Evolutionary conservation across 2,329 filamentous ascomycete genomes (phyloP).

Genomic region (Hymenoscyphus albidus): DNA sequence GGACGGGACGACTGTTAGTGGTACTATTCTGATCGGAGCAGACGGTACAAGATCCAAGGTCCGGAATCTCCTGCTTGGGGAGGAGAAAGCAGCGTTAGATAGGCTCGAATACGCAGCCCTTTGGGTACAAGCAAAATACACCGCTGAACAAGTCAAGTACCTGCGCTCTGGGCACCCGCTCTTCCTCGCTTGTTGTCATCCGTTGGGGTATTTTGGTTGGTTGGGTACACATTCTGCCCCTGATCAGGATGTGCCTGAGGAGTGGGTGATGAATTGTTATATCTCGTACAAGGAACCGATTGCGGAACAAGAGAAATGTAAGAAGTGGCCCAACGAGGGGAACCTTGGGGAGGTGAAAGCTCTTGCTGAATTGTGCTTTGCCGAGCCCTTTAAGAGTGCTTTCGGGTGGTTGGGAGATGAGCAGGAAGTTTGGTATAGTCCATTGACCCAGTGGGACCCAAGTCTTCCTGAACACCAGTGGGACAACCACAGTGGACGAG

Average conservation of each 20-base stretch:
- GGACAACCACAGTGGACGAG: constrained; percentile 38
- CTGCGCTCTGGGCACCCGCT: constrained; percentile 43
- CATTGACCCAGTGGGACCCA: constrained; percentile 32
- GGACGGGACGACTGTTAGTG: constrained; percentile 31
- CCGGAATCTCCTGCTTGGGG: constrained; percentile 31
- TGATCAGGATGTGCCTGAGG: constrained; percentile 36
- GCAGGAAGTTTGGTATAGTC: constrained; percentile 29
- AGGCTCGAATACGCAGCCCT: constrained; percentile 41
- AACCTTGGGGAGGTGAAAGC: neutral
- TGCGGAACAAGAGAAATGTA: constrained; percentile 1
- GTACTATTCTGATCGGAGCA: constrained; percentile 33
- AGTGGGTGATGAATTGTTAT: constrained; percentile 45
- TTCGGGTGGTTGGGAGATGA: constrained; percentile 34
- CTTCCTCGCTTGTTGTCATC: constrained; percentile 41
- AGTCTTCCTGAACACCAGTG: constrained; percentile 29
- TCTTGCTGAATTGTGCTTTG: neutral
- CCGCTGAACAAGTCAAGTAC: constrained; percentile 40
- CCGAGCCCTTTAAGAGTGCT: constrained; percentile 37
- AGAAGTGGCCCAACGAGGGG: neutral
- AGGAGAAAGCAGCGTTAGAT: constrained; percentile 34
- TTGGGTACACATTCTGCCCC: constrained; percentile 41
- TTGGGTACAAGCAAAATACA: constrained; percentile 42
- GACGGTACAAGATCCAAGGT: constrained; percentile 34
- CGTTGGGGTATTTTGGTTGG: constrained; percentile 41
- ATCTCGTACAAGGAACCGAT: constrained; percentile 36